These are phyloP conservation scores for Tolypocladium pustulatum DNA, from an alignment of 2,329 filamentous ascomycete species.

Conservation along the genomic window DNA sequence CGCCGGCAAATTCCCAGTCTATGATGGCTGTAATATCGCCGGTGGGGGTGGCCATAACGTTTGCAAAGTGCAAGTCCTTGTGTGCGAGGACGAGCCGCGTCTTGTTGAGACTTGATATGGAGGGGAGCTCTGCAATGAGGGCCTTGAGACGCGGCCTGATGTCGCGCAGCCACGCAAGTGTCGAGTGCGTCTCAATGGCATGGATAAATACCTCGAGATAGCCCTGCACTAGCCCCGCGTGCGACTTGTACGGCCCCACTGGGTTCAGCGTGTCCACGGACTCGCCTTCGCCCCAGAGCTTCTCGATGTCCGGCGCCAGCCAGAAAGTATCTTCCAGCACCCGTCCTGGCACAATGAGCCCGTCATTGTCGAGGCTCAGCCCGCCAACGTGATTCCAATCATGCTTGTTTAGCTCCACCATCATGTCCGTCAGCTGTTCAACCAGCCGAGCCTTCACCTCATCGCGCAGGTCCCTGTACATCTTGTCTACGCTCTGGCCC, in stretches of 20 bases:
- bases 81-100: slow-evolving; percentile 18
- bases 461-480: slow-evolving; percentile 14
- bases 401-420: slow-evolving; percentile 18
- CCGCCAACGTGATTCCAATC: slow-evolving; percentile 16
- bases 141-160: slow-evolving; percentile 15
- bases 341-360: slow-evolving; percentile 10
- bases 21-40: slow-evolving; percentile 19
- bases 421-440: slow-evolving; percentile 16
- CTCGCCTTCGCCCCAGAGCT: slow-evolving; percentile 14
- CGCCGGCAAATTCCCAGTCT: slow-evolving; percentile 26
- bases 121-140: slow-evolving; percentile 9
- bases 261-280: slow-evolving; percentile 15
- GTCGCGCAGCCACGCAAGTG: slow-evolving; percentile 15
- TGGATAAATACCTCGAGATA: slow-evolving; percentile 15
- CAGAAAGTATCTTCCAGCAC: slow-evolving; percentile 25
- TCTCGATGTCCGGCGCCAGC: slow-evolving; percentile 17
- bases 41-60: slow-evolving; percentile 20
- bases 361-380: slow-evolving; percentile 8
- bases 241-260: slow-evolving; percentile 13
- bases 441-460: slow-evolving; percentile 12
- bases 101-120: slow-evolving; percentile 4
- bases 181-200: slow-evolving; percentile 13
- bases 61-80: slow-evolving; percentile 26
- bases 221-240: slow-evolving; percentile 14
- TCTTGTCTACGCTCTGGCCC: slow-evolving; percentile 16